Conservation (phyloP, 805 yeast genomes). For the Saccharomycopsis olivae region DNA sequence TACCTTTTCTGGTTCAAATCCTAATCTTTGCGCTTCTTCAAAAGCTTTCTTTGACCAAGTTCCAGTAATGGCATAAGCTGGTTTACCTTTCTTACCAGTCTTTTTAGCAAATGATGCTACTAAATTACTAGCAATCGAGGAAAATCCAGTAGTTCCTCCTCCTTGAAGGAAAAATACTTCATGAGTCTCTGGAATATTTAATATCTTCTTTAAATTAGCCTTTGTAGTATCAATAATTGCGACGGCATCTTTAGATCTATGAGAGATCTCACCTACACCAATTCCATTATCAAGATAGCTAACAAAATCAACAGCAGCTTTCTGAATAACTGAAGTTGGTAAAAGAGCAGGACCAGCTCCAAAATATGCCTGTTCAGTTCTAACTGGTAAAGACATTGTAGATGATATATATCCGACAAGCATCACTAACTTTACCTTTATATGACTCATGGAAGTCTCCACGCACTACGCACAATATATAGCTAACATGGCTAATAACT, state of each 20-base stretch:
- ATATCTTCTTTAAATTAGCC: conserved; percentile 47
- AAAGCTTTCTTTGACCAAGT: conserved; percentile 84
- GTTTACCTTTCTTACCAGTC: conserved; percentile 66
- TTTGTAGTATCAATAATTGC: conserved; percentile 71
- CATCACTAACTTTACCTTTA: too few relatives aligned
- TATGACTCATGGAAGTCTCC: too few relatives aligned
- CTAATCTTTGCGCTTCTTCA: conserved; percentile 82
- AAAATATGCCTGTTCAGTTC: conserved; percentile 72
- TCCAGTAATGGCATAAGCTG: conserved; percentile 86
- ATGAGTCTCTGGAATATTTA: conserved; percentile 80
- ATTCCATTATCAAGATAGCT: conserved; percentile 60
- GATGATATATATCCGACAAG: neutral
- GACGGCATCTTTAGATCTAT: conserved; percentile 78
- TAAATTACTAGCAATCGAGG: conserved; percentile 76
- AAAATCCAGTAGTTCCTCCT: conserved; percentile 95
- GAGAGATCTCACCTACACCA: conserved; percentile 95
- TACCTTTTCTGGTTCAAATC: conserved; percentile 60
- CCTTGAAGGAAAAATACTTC: conserved; percentile 95
- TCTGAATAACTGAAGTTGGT: conserved; percentile 74
- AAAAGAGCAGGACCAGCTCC: conserved; percentile 99
- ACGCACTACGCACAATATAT: too few relatives aligned
- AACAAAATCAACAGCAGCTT: conserved; percentile 78
- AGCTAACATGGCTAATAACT: too few relatives aligned
- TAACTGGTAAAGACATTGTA: conserved; percentile 17
- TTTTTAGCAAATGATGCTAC: conserved; percentile 63